These are phyloP conservation scores for Albatrellus sp. DNA, from an alignment of 1,284 basidiomycete genomes.

Conservation along the genomic window DNA sequence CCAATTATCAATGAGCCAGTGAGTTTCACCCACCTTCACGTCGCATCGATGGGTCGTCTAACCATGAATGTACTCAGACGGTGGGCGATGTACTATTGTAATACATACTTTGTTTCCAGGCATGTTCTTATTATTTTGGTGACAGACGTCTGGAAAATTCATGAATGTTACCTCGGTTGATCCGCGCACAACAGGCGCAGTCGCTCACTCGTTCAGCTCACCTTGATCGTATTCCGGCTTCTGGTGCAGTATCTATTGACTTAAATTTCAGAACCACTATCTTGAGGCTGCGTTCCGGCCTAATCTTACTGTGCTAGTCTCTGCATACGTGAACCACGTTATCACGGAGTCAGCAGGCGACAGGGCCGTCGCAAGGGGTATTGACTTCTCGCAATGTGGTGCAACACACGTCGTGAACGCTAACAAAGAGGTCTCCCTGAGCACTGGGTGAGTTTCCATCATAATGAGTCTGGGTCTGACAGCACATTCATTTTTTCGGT, in stretches of 20 bases:
- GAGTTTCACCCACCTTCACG: too few species aligned
- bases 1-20: too few species aligned
- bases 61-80: too few species aligned
- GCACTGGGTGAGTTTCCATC: conserved; percentile 11
- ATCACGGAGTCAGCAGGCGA: background rate
- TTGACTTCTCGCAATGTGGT: conserved; percentile 16
- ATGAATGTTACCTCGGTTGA: conserved; percentile 1
- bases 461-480: too few species aligned
- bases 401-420: conserved; percentile 16
- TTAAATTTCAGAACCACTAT: background rate
- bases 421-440: conserved; percentile 21
- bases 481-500: too few species aligned
- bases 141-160: background rate
- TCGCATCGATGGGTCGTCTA: too few species aligned
- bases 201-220: background rate
- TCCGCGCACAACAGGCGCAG: conserved; percentile 3
- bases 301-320: conserved; percentile 13
- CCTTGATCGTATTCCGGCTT: too few species aligned
- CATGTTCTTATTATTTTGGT: too few species aligned
- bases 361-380: conserved; percentile 10
- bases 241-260: too few species aligned
- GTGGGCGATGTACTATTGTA: background rate
- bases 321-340: conserved; percentile 10
- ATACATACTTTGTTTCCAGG: background rate
- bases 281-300: conserved; percentile 10